phyloP scores from a whole-genome alignment of 169 alveolate species.

The Eimeria maxima region DNA sequence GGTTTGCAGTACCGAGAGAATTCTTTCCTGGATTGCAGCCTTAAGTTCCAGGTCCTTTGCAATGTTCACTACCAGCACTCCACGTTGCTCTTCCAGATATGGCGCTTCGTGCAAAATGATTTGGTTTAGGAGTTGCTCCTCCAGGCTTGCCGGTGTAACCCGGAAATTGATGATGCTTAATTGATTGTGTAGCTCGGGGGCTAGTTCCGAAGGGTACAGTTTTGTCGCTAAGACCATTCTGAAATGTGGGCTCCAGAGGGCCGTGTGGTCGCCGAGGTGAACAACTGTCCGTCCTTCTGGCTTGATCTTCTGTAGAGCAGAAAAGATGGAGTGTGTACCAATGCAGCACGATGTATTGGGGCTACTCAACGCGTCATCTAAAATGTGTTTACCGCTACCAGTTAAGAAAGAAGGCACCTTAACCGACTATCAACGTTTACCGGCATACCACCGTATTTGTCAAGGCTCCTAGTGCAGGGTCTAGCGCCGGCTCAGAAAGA shows the following conservation, averaged over 20 bases:
- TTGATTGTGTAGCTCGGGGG: constrained; percentile 87
- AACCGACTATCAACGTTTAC: background rate
- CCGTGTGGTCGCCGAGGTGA: constrained; percentile 48
- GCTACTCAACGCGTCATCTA: background rate
- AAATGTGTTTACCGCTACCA: background rate
- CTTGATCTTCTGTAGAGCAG: constrained; percentile 22
- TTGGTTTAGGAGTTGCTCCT: constrained; percentile 96
- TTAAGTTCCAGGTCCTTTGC: constrained; percentile 93
- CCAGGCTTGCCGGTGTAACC: constrained; percentile 96
- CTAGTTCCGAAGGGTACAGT: constrained; percentile 1
- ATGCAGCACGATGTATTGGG: background rate
- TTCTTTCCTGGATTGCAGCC: constrained; percentile 93
- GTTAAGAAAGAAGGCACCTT: background rate
- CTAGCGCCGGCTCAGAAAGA: constrained; percentile 39
- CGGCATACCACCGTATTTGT: constrained; percentile 31
- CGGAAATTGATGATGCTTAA: constrained; percentile 96
- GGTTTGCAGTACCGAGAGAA: constrained; percentile 87
- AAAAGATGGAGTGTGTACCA: constrained; percentile 2
- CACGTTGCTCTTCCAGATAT: constrained; percentile 94
- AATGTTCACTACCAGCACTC: constrained; percentile 91
- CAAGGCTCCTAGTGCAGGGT: constrained; percentile 59
- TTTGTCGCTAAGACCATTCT: constrained; percentile 67
- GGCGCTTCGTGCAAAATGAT: constrained; percentile 96
- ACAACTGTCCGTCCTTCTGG: constrained; percentile 52
- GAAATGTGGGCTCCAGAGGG: constrained; percentile 62